phyloP scores from a whole-genome alignment of 2,329 filamentous ascomycete genomes.

The Phaeophleospora eucalypticola region DNA sequence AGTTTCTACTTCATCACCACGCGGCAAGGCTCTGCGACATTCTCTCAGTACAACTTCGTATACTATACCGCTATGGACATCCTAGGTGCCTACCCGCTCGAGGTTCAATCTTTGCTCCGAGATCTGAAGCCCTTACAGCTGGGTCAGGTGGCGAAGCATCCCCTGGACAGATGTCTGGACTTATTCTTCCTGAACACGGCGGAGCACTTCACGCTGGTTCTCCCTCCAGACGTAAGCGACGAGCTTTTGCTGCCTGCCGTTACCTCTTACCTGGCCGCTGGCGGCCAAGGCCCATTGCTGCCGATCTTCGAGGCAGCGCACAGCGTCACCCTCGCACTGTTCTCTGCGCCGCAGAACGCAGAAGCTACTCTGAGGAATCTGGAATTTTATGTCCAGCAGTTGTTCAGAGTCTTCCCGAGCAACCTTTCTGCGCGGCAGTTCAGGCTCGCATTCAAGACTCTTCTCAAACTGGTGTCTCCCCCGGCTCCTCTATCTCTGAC shows the following conservation, averaged over 20 bases:
- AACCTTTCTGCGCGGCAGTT: slow-evolving; percentile 82
- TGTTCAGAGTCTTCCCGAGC: slow-evolving; percentile 72
- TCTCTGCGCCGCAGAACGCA: slow-evolving; percentile 75
- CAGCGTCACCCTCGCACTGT: slow-evolving; percentile 71
- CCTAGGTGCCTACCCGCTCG: slow-evolving; percentile 64
- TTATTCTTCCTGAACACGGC: slow-evolving; percentile 84
- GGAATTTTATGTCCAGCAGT: slow-evolving; percentile 76
- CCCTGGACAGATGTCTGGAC: slow-evolving; percentile 69
- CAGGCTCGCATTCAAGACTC: slow-evolving; percentile 78
- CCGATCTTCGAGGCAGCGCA: slow-evolving; percentile 87
- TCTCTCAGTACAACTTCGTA: slow-evolving; percentile 80
- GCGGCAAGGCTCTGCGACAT: slow-evolving; percentile 66
- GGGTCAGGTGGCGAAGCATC: slow-evolving; percentile 56
- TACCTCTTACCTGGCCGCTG: slow-evolving; percentile 66
- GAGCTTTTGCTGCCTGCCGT: slow-evolving; percentile 70
- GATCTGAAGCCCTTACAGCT: slow-evolving; percentile 56
- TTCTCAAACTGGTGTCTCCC: slow-evolving; percentile 76
- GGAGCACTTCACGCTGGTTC: slow-evolving; percentile 72
- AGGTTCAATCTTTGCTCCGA: slow-evolving; percentile 63
- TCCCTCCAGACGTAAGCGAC: slow-evolving; percentile 66
- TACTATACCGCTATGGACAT: slow-evolving; percentile 80
- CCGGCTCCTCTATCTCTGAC: slow-evolving; percentile 69
- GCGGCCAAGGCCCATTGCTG: slow-evolving; percentile 53
- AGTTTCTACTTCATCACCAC: slow-evolving; percentile 79
- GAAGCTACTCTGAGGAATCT: slow-evolving; percentile 66